These are phyloP conservation scores for Trametes versicolor DNA, from an alignment of 1,284 basidiomycete species.

Conservation along the genomic window DNA sequence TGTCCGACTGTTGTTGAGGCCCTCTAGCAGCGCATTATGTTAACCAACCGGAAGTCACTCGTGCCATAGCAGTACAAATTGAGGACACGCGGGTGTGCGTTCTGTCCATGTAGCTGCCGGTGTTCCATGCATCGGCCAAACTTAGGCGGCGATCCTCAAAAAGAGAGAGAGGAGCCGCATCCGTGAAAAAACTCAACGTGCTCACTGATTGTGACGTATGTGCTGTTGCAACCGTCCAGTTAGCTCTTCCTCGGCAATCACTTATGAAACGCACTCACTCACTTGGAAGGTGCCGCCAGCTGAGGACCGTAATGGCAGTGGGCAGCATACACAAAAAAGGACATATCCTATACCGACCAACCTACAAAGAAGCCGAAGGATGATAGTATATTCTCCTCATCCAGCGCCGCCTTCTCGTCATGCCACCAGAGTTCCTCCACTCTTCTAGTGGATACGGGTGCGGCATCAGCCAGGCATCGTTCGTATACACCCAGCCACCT, in stretches of 20 bases:
- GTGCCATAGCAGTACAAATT: background rate
- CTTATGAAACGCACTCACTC: background rate
- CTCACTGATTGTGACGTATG: no score
- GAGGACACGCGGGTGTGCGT: background rate
- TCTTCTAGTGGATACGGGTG: conserved; percentile 52
- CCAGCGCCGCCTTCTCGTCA: conserved; percentile 76
- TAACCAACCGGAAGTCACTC: background rate
- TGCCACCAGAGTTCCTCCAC: conserved; percentile 52
- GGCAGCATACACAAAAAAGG: background rate
- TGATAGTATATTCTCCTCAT: conserved; percentile 67
- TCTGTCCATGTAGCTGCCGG: background rate
- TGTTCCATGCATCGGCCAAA: background rate
- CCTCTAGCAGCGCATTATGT: background rate
- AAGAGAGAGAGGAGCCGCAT: no score
- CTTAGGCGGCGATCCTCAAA: background rate
- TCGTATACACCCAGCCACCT: conserved; percentile 85
- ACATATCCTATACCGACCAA: background rate
- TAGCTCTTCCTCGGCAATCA: no score
- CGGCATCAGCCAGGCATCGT: conserved; percentile 72
- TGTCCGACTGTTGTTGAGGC: background rate
- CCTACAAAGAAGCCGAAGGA: conserved; percentile 15
- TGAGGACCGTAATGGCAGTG: background rate
- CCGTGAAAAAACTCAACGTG: no score
- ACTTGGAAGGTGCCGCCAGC: no score
- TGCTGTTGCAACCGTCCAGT: no score